Base-by-base conservation (phyloP, 495 filamentous ascomycete species). In the Penicillium atrosanguineum region DNA sequence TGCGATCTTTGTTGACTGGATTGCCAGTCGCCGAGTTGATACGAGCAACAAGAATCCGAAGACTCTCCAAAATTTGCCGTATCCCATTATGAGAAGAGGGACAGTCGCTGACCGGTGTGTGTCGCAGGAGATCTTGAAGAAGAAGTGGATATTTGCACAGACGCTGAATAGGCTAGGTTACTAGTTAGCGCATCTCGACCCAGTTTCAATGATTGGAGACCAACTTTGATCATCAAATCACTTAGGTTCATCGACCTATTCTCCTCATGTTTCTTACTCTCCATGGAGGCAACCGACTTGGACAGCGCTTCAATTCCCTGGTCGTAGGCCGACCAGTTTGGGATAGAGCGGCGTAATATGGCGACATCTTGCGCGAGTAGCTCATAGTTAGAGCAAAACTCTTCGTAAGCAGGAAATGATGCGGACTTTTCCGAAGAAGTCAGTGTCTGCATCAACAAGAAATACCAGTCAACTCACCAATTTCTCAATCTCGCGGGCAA, bases 111-210 rank as follows among this genome's bases (percentile, higher is more conserved):
- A 88, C 87, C 14, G 89, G 88, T 0, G 91, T 97, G 55, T 87
- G 76, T 58, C 86, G 89, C 50, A 89, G 76, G 36, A 98, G 75
- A 52, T 96, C 90, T 6, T 84, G 78, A 47, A 97, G 89, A 19
- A 98, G 76, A 31, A 98, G 79, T 9, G 89, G 89, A 70, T 98
- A 98, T 73, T 88, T 91, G 79, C 89, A 95, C 14, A 97, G 81
- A 31, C 94, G 81, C 75, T 98, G 94, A 49, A 96, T 90, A 0
- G 94, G 94, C 94, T 96, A 60, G 28, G 21, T 36, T 6, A 18
- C 2, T 21, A 58, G 29, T 72, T 39, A 70, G 50, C 29, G 21
- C 6, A n/a, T 38, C 29, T 6, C 39, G 31, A 34, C 11, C 31
- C 3, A 8, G 31, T 9, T 4, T n/a, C 9, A 46, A 19, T 8